A percentile compares a stretch with the other conserved stretches of the same genome.
Conservation (phyloP, 1,284 basidiomycete genomes). For the Ceratobasidium sp. region DNA sequence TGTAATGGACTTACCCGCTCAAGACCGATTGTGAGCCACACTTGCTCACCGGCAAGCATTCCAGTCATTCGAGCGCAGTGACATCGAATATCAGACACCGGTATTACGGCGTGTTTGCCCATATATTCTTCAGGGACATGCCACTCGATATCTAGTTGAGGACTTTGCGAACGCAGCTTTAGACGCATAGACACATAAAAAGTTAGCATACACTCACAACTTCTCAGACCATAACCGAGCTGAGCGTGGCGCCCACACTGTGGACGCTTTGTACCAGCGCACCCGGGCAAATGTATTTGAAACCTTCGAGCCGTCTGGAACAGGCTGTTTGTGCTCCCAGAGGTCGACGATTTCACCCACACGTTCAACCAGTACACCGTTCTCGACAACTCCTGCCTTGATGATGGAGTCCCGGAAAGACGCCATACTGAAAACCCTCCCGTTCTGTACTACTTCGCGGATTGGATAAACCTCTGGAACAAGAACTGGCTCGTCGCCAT, state of each 20-base stretch:
- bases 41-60: neutral
- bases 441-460: neutral
- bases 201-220: neutral
- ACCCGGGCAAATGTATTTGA: constrained; percentile 3
- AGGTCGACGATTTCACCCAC: constrained; percentile 9
- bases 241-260: neutral
- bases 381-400: neutral
- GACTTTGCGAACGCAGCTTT: neutral
- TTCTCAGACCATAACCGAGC: neutral
- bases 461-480: neutral
- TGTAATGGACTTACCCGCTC: constrained; percentile 5
- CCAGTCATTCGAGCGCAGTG: constrained; percentile 11
- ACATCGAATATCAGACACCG: neutral
- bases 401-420: constrained; percentile 3
- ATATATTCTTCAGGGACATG: neutral
- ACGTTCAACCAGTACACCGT: neutral
- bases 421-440: constrained; percentile 10
- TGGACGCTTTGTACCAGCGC: neutral
- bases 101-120: neutral
- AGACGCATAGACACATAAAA: neutral
- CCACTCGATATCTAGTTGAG: neutral
- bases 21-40: constrained; percentile 10
- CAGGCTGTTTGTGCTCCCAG: constrained; percentile 1
- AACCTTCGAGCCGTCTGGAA: neutral
- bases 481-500: neutral